Base-by-base conservation (phyloP, 1,284 basidiomycete genomes). In the Bondarzewia mesenterica region DNA sequence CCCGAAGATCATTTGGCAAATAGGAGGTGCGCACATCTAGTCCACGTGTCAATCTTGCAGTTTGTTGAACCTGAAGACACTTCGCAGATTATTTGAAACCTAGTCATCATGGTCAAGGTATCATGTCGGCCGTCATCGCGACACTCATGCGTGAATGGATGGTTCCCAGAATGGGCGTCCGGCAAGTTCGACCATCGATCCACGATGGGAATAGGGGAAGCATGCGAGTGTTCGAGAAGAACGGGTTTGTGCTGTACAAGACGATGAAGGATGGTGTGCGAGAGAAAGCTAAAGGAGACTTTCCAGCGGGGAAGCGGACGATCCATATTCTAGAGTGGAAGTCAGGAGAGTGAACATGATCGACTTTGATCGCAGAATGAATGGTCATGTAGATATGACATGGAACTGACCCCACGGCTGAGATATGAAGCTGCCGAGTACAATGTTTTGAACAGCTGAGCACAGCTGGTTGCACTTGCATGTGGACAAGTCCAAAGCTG, bases 171-270 rank as follows among this genome's bases (percentile, higher is more conserved):
- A 82, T 85, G 80, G 70, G 70, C 1, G 68, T 72, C 5, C 70
- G 68, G 22, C 58, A 60, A 18, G 69, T 84, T 50, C 63, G 67
- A 15, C 73, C 63, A 0, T 66, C 69, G 15, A 66, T 72, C 8
- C 75, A 75, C 44, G 56, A 58, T 4, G 77, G 69, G 6, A 87
- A 86, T 60, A 53, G 61, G 1, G 81, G 69, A 0, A 84, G 83
- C 52, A 64, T 70, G 14, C 67, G 73, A 40, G 80, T 84, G 23
- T 80, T 85, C 54, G 68, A 76, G 59, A 85, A 83, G 69, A 78
- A 75, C 50, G 80, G 78, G 10, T 85, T 85, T 54, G 63, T 60
- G 29, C 58, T 72, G 52, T 62, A 62, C 52, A 57, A 67, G 46
- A 69, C 68, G 25, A 49, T 70, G 14, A 61, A 73, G 46, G 65